These are phyloP conservation scores for Copromyces sp. DNA, from an alignment of 495 filamentous ascomycete species.

Conservation along the genomic window DNA sequence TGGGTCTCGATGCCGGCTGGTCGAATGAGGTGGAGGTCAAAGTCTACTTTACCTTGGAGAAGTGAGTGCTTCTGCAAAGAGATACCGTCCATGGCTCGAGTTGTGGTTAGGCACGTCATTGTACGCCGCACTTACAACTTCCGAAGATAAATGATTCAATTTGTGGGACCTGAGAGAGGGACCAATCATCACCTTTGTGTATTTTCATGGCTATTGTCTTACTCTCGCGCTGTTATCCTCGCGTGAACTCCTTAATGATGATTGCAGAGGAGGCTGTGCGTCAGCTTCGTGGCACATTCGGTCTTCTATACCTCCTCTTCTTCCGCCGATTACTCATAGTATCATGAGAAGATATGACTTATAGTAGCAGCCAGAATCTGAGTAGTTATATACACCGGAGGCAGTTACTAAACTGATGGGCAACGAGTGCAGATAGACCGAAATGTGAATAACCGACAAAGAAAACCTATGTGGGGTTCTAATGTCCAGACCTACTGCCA, in stretches of 20 bases:
- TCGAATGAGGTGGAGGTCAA: slow-evolving; percentile 74
- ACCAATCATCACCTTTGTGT: not conserved
- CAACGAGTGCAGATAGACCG: not conserved
- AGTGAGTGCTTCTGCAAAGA: not conserved
- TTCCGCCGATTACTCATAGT: not conserved
- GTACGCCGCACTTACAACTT: not conserved
- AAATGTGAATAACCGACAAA: not conserved
- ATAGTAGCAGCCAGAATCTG: not conserved
- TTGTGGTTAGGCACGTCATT: not conserved
- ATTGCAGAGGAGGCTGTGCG: not conserved
- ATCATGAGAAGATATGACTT: not conserved
- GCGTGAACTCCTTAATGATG: not conserved
- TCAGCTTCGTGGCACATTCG: not conserved
- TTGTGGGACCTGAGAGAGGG: not conserved
- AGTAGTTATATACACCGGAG: not conserved
- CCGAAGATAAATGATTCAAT: not conserved
- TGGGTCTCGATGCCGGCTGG: slow-evolving; percentile 64
- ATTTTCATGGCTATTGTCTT: not conserved
- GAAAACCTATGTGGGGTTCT: not conserved
- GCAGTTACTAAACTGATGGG: not conserved
- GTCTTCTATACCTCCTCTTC: not conserved
- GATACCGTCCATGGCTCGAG: not conserved
- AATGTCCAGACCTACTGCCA: not conserved
- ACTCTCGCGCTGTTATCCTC: not conserved
- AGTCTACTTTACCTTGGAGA: slow-evolving; percentile 39